Percentiles rank a stretch among this genome's conserved stretches.
phyloP scores from a whole-genome alignment of 1,284 basidiomycete species.

The Thelephora terrestris region DNA sequence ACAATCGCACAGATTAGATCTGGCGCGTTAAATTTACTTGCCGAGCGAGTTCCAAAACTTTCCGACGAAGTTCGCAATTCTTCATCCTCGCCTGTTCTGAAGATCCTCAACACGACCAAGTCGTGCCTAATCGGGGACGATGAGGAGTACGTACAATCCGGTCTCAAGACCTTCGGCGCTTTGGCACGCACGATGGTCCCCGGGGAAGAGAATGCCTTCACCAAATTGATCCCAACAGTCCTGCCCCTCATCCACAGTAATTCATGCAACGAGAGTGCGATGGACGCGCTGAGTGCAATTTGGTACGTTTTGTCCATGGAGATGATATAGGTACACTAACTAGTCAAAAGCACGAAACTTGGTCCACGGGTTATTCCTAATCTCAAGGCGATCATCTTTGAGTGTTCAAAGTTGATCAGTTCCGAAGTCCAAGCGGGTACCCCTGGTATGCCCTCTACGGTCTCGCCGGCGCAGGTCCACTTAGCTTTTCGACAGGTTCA shows the following conservation, averaged over 20 bases:
- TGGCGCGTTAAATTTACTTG: conserved; percentile 57
- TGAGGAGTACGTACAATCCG: no score
- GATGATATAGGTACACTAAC: conserved; percentile 3
- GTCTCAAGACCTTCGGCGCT: no score
- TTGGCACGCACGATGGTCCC: conserved; percentile 32
- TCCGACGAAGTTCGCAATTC: conserved; percentile 28
- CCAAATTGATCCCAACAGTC: conserved; percentile 47
- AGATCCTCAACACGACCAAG: conserved; percentile 45
- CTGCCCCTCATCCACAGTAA: conserved; percentile 37
- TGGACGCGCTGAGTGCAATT: conserved; percentile 49
- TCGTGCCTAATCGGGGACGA: conserved; percentile 18
- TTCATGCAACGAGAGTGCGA: conserved; percentile 28
- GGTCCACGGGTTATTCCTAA: conserved; percentile 81
- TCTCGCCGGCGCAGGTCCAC: background rate
- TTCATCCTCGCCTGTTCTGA: conserved; percentile 38
- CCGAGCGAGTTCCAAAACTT: conserved; percentile 53
- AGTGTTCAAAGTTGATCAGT: conserved; percentile 36
- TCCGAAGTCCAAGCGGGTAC: conserved; percentile 28
- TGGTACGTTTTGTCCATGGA: conserved; percentile 32
- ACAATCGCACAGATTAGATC: conserved; percentile 37
- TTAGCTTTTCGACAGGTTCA: background rate
- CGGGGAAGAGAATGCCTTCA: conserved; percentile 59
- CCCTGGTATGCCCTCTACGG: conserved; percentile 12
- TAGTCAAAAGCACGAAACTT: conserved; percentile 49
- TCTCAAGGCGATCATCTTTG: conserved; percentile 62